Evolutionary conservation across 192 early-diverging fungal genomes (phyloP).

Genomic region (Obelidium mucronatum): DNA sequence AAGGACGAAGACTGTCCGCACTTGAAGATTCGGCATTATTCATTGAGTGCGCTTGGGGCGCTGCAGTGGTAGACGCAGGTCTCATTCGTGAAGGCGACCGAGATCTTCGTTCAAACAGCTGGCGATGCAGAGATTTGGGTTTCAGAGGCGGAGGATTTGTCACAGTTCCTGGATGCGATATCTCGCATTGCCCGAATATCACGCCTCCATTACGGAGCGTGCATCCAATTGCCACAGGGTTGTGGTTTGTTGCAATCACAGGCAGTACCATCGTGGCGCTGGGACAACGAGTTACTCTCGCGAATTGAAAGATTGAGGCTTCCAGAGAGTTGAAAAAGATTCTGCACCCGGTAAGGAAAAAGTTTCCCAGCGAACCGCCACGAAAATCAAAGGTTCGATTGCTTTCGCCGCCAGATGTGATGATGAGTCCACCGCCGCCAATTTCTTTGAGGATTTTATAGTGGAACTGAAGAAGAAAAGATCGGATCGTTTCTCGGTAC

Average conservation of each 20-base stretch:
- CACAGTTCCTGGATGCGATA: conserved; percentile 65
- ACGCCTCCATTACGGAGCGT: conserved; percentile 66
- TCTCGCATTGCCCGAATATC: conserved; percentile 68
- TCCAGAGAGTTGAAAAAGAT: conserved; percentile 73
- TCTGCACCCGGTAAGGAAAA: conserved; percentile 77
- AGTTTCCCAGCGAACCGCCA: conserved; percentile 78
- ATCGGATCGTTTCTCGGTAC: conserved; percentile 71
- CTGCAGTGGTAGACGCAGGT: background rate
- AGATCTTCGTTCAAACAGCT: background rate
- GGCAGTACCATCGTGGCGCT: conserved; percentile 72
- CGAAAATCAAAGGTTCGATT: conserved; percentile 68
- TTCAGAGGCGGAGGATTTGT: conserved; percentile 39
- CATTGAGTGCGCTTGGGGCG: background rate
- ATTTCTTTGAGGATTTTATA: conserved; percentile 72
- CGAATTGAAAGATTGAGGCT: conserved; percentile 77
- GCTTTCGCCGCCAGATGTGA: conserved; percentile 18
- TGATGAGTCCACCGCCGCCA: conserved; percentile 21
- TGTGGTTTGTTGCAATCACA: conserved; percentile 62
- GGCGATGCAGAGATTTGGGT: conserved; percentile 18
- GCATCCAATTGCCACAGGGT: conserved; percentile 63
- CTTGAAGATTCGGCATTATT: background rate
- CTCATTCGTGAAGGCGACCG: background rate
- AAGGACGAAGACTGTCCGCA: no score
- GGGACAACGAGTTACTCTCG: conserved; percentile 72
- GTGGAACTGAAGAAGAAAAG: conserved; percentile 74